Conservation (phyloP, 1,284 basidiomycete genomes). For the Xerocomus cyaneibrunnescens region DNA sequence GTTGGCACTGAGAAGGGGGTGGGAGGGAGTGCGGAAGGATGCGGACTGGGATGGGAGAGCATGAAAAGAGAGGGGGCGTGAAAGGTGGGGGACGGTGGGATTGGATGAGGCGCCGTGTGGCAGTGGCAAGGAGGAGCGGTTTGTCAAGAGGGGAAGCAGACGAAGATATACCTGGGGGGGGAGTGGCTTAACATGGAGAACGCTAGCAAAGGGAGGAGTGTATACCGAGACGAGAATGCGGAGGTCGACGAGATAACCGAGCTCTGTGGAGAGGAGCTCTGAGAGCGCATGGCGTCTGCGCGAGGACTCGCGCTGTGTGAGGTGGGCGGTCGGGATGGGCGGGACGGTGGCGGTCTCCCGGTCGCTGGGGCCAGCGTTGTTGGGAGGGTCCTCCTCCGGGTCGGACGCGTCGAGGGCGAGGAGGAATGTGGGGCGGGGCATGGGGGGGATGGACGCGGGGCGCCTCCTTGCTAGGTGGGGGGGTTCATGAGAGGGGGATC, state of each 20-base stretch:
- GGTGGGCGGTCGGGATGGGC: not conserved
- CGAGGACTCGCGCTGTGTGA: conserved; percentile 22
- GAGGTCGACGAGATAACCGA: conserved; percentile 77
- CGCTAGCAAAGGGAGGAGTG: conserved; percentile 6
- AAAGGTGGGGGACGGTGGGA: conserved; percentile 40
- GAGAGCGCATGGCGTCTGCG: conserved; percentile 63
- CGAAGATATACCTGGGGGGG: conserved; percentile 34
- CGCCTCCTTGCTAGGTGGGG: conserved; percentile 19
- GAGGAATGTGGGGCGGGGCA: conserved; percentile 25
- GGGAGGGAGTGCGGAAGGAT: conserved; percentile 24
- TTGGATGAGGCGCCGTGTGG: conserved; percentile 36
- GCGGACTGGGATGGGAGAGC: conserved; percentile 12
- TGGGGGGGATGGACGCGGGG: conserved; percentile 36
- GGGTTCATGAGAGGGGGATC: not conserved
- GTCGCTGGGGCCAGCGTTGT: not conserved
- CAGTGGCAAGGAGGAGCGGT: conserved; percentile 42
- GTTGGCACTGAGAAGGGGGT: conserved; percentile 14
- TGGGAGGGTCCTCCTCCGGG: no score
- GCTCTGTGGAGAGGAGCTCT: conserved; percentile 83
- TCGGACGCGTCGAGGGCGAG: conserved; percentile 3
- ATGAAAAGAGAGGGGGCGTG: conserved; percentile 35
- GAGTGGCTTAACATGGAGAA: conserved; percentile 26
- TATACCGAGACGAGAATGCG: conserved; percentile 71
- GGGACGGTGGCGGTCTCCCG: not conserved
- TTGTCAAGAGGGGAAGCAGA: conserved; percentile 32